Percentiles rank a stretch among this genome's conserved stretches.
These are phyloP conservation scores for Hyaloscypha variabilis DNA, from an alignment of 495 filamentous ascomycete species.

Conservation along the genomic window DNA sequence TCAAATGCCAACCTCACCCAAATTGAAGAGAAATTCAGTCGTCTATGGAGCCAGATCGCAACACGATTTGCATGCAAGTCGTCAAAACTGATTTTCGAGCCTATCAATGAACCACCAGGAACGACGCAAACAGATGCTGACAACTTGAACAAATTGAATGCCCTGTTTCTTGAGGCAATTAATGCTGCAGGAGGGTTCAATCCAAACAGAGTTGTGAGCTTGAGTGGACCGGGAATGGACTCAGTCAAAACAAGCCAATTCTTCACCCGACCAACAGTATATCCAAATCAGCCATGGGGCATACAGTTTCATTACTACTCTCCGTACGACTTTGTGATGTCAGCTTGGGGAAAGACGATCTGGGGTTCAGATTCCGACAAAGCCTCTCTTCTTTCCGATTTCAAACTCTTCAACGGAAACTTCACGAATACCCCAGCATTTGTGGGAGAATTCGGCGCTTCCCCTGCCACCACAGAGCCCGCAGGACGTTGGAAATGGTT, in stretches of 20 bases:
- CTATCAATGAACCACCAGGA: slow-evolving; percentile 62
- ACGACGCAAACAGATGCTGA: slow-evolving; percentile 51
- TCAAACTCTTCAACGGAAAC: slow-evolving; percentile 52
- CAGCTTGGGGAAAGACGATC: slow-evolving; percentile 53
- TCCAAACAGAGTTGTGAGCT: slow-evolving; percentile 55
- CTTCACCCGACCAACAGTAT: slow-evolving; percentile 51
- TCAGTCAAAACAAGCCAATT: slow-evolving; percentile 54
- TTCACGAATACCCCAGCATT: slow-evolving; percentile 57
- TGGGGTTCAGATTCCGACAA: slow-evolving; percentile 62
- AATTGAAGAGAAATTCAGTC: slow-evolving; percentile 59
- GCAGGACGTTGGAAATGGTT: slow-evolving; percentile 61
- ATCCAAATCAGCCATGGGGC: slow-evolving; percentile 57
- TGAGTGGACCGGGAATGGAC: slow-evolving; percentile 54
- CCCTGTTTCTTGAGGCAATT: slow-evolving; percentile 58
- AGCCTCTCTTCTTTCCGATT: slow-evolving; percentile 48
- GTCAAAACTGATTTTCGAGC: slow-evolving; percentile 57
- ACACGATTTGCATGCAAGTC: slow-evolving; percentile 57
- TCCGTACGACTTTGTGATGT: slow-evolving; percentile 46
- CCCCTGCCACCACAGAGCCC: slow-evolving; percentile 49
- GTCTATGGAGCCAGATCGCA: slow-evolving; percentile 63
- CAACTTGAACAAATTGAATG: slow-evolving; percentile 57
- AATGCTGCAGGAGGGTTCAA: slow-evolving; percentile 60
- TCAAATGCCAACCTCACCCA: slow-evolving; percentile 48
- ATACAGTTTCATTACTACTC: slow-evolving; percentile 68
- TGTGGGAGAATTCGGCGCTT: slow-evolving; percentile 62